phyloP scores from a whole-genome alignment of 2,329 filamentous ascomycete genomes.

The Curvularia verruculosa region DNA sequence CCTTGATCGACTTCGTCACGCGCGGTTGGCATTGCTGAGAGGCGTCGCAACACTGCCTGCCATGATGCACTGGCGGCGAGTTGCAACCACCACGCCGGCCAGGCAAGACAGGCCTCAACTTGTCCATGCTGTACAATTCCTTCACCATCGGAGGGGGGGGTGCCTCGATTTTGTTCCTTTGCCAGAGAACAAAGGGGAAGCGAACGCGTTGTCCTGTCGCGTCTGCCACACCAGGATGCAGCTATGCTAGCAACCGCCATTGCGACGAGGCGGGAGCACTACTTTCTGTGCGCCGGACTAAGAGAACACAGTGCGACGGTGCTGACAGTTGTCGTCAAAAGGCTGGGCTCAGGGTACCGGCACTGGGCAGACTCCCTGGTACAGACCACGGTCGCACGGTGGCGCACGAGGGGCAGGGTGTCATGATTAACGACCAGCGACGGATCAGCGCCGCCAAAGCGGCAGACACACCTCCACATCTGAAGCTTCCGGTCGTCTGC shows the following conservation, averaged over 20 bases:
- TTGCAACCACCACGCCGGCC: neutral
- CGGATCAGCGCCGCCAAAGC: slow-evolving; percentile 31
- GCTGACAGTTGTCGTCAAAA: slow-evolving; percentile 13
- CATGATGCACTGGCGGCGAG: slow-evolving; percentile 20
- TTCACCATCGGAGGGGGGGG: neutral
- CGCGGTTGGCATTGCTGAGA: slow-evolving; percentile 12
- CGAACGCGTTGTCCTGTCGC: neutral
- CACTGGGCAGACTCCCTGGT: slow-evolving; percentile 20
- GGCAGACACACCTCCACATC: slow-evolving; percentile 34
- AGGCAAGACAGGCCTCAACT: slow-evolving; percentile 29
- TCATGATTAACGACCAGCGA: slow-evolving; percentile 27
- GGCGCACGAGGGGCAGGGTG: slow-evolving; percentile 24
- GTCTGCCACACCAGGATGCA: slow-evolving; percentile 18
- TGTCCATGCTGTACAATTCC: slow-evolving; percentile 20
- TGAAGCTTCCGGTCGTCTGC: slow-evolving; percentile 44
- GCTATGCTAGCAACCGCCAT: slow-evolving; percentile 7
- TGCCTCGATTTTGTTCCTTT: too few species aligned
- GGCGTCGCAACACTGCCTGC: slow-evolving; percentile 14
- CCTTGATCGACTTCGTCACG: too few species aligned
- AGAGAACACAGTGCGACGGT: slow-evolving; percentile 2
- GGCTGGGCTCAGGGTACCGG: slow-evolving; percentile 15
- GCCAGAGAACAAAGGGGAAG: neutral
- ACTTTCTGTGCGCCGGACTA: slow-evolving; percentile 2
- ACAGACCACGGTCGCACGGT: slow-evolving; percentile 15
- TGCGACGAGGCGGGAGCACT: slow-evolving; percentile 9